Percentiles rank a stretch among this genome's conserved stretches.
phyloP scores from a whole-genome alignment of 2,329 filamentous ascomycete species.

The Aspergillus spinulosporus region DNA sequence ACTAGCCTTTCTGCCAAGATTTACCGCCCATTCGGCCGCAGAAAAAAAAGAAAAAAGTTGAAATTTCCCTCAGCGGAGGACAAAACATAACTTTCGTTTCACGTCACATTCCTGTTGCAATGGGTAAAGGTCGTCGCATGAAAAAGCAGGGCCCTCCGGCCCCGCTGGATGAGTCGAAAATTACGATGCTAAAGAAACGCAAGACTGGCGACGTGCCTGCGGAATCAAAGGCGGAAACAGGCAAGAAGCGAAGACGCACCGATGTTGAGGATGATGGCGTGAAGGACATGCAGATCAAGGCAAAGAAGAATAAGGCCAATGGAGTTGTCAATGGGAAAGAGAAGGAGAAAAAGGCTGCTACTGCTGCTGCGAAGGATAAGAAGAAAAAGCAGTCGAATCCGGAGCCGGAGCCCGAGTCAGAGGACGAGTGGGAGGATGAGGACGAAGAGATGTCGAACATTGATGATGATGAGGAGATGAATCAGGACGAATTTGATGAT shows the following conservation, averaged over 20 bases:
- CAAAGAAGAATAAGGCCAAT: conserved; percentile 43
- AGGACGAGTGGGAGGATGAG: conserved; percentile 34
- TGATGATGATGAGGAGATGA: conserved; percentile 40
- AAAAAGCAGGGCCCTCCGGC: conserved; percentile 90
- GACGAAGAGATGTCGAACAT: conserved; percentile 39
- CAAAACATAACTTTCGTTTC: conserved; percentile 13
- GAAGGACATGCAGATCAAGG: conserved; percentile 43
- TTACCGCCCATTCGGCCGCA: conserved; percentile 32
- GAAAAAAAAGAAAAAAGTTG: conserved; percentile 33
- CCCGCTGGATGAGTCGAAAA: conserved; percentile 70
- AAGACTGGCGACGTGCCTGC: conserved; percentile 67
- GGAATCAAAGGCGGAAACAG: conserved; percentile 54
- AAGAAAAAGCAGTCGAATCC: conserved; percentile 40
- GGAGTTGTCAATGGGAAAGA: conserved; percentile 20
- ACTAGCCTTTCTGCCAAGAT: conserved; percentile 23
- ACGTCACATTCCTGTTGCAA: conserved; percentile 47
- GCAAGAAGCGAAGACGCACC: conserved; percentile 66
- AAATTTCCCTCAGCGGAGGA: conserved; percentile 17
- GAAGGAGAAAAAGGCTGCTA: conserved; percentile 17
- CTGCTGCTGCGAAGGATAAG: conserved; percentile 19
- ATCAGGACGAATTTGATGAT: conserved; percentile 51
- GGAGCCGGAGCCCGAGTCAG: conserved; percentile 39
- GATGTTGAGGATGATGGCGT: conserved; percentile 42
- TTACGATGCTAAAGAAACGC: conserved; percentile 69
- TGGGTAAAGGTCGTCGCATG: conserved; percentile 91